Base-by-base conservation (phyloP, 2,329 filamentous ascomycete species). In the Aspergillus texensis region DNA sequence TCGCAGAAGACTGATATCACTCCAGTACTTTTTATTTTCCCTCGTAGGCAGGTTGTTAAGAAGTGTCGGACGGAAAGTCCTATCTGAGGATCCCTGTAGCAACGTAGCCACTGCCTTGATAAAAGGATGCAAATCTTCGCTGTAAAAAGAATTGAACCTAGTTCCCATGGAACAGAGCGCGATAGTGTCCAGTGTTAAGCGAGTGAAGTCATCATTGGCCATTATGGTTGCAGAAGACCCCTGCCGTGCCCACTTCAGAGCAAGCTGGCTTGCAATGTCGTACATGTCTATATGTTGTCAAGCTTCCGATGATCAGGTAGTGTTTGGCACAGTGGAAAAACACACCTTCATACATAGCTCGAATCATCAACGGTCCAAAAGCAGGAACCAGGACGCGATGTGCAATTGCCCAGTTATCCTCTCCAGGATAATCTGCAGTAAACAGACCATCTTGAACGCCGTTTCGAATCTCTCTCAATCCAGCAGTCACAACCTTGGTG, bases 121-220 rank as follows among this genome's bases (percentile, higher is more conserved):
- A 68, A 93, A 93, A 0, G 90, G 89, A 67, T 93, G 91, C 74
- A 90, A 79, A 10, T 87, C 81, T 16, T 91, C 85, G 32, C 83
- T 82, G 72, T 93, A 93, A 76, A 89, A 92, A 1, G 86, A 89
- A 77, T 93, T 93, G 82, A 93, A 93, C 21, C 90, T 87, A 63
- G 84, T 89, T 43, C 86, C 85, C 87, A 91, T 90, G n/a, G 86
- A 81, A 74, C 89, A 90, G 32, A 93, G 82, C 1, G 88, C 89
- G 10, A 93, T 83, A 0, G 89, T 90, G 72, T 93, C 91, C 2
- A 93, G 83, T 0, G 90, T 88, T 36, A 93, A 79, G n/a, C 90
- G 84, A 2, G 90, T 91, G 66, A 91, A 91, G 74, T 92, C 89
- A 21, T 90, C 87, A 0, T 86, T 83, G 0, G 86, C 85, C 52